Conservation (phyloP, 2,329 filamentous ascomycete species). For the Alternaria solani region DNA sequence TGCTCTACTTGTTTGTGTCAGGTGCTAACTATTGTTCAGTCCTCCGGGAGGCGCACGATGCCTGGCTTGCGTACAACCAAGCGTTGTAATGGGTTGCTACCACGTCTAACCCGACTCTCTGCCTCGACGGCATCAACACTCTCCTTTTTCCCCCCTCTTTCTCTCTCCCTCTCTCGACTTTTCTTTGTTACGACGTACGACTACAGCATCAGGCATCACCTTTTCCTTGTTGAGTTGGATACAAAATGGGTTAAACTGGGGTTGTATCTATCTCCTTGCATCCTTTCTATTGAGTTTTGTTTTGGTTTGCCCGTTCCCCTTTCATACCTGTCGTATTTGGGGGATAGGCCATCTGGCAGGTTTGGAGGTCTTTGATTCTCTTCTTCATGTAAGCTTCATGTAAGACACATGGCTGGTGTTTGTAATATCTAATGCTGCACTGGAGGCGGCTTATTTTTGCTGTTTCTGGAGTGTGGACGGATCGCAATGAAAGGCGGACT, state of each 20-base stretch:
- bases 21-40: slow-evolving; percentile 37
- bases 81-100: slow-evolving; percentile 16
- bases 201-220: slow-evolving; percentile 18
- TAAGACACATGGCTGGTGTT: slow-evolving; percentile 16
- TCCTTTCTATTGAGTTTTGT: slow-evolving; percentile 2
- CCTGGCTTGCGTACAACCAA: slow-evolving; percentile 47
- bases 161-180: slow-evolving; percentile 16
- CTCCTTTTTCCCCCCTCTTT: slow-evolving; percentile 13
- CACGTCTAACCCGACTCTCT: background rate
- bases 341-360: slow-evolving; percentile 13
- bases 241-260: slow-evolving; percentile 14
- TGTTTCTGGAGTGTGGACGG: slow-evolving; percentile 4
- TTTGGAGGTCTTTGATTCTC: slow-evolving; percentile 9
- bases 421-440: slow-evolving; percentile 45
- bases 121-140: slow-evolving; percentile 9
- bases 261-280: slow-evolving; percentile 12
- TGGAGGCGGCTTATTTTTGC: slow-evolving; percentile 13
- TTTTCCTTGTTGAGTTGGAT: slow-evolving; percentile 18
- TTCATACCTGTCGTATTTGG: slow-evolving; percentile 20
- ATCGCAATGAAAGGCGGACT: slow-evolving; percentile 9
- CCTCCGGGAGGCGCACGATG: slow-evolving; percentile 49
- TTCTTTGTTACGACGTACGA: slow-evolving; percentile 20
- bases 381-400: slow-evolving; percentile 13
- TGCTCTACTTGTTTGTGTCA: too few relatives aligned
- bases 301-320: slow-evolving; percentile 12